A percentile compares a stretch with the other conserved stretches of the same genome.
Evolutionary conservation across 441 rosid genomes (phyloP).

Genomic region (Brassica hybrid): DNA sequence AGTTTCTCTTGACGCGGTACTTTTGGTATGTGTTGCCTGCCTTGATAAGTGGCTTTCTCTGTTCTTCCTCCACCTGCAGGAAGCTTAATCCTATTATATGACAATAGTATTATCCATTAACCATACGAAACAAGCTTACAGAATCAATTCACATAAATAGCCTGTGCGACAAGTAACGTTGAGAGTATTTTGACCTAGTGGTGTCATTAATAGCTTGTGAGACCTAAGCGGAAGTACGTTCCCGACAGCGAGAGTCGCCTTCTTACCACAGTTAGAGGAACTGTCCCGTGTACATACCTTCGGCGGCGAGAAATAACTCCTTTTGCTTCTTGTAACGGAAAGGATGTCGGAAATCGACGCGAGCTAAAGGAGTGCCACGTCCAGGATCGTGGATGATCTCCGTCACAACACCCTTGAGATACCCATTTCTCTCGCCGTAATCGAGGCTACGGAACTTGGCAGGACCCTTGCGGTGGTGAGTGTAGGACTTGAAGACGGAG

Average conservation of each 20-base stretch:
- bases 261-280: conserved; percentile 78
- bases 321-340: conserved; percentile 27
- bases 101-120: too few species aligned
- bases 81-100: too few species aligned
- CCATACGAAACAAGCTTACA: too few species aligned
- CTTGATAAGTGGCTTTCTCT: conserved; percentile 75
- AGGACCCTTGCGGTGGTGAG: too few species aligned
- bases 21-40: conserved; percentile 84
- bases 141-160: too few species aligned
- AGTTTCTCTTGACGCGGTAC: conserved; percentile 79
- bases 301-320: neutral
- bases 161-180: too few species aligned
- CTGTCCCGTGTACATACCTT: conserved; percentile 61
- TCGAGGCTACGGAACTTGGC: conserved; percentile 81
- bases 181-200: too few species aligned
- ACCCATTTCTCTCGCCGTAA: conserved; percentile 77
- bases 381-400: conserved; percentile 82
- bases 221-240: conserved; percentile 69
- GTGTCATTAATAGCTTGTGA: too few species aligned
- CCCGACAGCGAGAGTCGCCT: conserved; percentile 68
- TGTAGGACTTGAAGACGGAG: too few species aligned
- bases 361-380: conserved; percentile 54
- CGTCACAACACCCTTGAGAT: conserved; percentile 70
- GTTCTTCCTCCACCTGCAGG: conserved; percentile 84
- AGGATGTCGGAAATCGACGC: conserved; percentile 51